Conservation (phyloP, 2,329 filamentous ascomycete species). For the Pseudocercospora ulei region DNA sequence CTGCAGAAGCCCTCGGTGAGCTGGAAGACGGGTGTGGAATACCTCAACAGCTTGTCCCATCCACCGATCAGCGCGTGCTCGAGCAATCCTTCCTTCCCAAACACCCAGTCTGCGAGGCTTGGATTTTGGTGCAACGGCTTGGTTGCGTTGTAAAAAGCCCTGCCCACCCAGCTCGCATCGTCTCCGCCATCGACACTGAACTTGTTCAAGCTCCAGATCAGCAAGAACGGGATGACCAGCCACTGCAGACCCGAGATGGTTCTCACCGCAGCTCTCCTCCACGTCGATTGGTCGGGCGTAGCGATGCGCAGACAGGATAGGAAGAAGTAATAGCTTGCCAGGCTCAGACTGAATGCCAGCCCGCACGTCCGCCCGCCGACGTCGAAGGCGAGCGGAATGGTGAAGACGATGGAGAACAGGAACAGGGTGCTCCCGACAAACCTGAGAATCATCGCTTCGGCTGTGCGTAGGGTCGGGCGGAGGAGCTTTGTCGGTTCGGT, state of each 20-base stretch:
- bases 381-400: constrained; percentile 94
- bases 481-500: constrained; percentile 6
- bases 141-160: constrained; percentile 39
- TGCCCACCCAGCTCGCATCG: constrained; percentile 63
- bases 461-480: constrained; percentile 11
- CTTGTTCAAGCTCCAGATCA: constrained; percentile 92
- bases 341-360: constrained; percentile 79
- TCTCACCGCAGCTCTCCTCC: constrained; percentile 61
- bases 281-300: constrained; percentile 66
- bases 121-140: constrained; percentile 42
- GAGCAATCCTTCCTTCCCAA: constrained; percentile 72
- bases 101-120: constrained; percentile 73
- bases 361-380: constrained; percentile 91
- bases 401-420: constrained; percentile 84
- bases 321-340: constrained; percentile 83
- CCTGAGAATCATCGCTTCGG: constrained; percentile 37
- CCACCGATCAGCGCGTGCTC: constrained; percentile 70
- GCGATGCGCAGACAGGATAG: constrained; percentile 71
- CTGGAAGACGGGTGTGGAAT: constrained; percentile 91
- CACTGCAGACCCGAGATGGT: constrained; percentile 70
- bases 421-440: constrained; percentile 52
- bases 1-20: constrained; percentile 94
- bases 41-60: constrained; percentile 81
- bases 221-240: constrained; percentile 70
- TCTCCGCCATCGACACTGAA: constrained; percentile 83